These are phyloP conservation scores for Naganishia cerealis DNA, from an alignment of 1,284 basidiomycete species.

Conservation along the genomic window DNA sequence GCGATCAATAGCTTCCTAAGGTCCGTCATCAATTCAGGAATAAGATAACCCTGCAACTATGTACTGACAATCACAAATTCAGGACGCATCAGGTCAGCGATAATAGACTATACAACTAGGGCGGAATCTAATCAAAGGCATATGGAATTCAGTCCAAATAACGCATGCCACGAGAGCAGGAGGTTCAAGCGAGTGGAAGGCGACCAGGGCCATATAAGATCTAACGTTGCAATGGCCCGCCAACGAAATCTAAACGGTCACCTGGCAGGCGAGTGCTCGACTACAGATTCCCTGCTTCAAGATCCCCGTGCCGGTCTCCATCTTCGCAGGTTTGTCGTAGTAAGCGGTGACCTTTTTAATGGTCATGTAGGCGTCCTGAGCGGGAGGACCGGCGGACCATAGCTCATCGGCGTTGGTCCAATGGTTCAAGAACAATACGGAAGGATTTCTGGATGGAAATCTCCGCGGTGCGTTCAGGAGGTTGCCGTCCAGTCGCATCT, in stretches of 20 bases:
- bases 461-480: slow-evolving; percentile 25
- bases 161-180: neutral
- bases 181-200: neutral
- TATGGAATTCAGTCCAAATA: neutral
- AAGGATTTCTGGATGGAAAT: slow-evolving; percentile 30
- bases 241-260: neutral
- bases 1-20: too few relatives aligned
- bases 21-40: too few relatives aligned
- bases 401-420: slow-evolving; percentile 31
- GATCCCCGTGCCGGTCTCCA: neutral
- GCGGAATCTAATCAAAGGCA: neutral
- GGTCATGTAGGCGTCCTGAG: slow-evolving; percentile 9
- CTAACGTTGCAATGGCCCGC: neutral
- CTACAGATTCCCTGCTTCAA: slow-evolving; percentile 10
- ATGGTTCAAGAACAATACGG: slow-evolving; percentile 32
- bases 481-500: slow-evolving; percentile 17
- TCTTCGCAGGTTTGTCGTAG: slow-evolving; percentile 4
- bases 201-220: neutral
- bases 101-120: neutral
- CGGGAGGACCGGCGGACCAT: slow-evolving; percentile 33
- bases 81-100: neutral
- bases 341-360: slow-evolving; percentile 5
- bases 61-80: neutral
- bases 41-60: neutral
- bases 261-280: slow-evolving; percentile 1